These are phyloP conservation scores for Debaryomyces tyrocola DNA, from an alignment of 805 yeast genomes.

Conservation along the genomic window DNA sequence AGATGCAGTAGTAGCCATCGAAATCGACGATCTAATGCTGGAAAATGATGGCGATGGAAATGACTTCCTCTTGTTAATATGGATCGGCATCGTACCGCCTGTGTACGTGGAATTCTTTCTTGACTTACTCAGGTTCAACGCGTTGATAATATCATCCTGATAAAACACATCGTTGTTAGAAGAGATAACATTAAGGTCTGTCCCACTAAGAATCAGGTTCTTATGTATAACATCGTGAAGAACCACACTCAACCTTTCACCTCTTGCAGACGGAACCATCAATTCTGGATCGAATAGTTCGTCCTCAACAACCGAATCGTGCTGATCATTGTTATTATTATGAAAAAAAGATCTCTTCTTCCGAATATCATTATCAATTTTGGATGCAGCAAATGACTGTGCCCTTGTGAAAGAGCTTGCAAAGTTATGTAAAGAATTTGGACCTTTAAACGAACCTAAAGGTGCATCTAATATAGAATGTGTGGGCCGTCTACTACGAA, in stretches of 20 bases:
- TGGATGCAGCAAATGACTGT: constrained; percentile 58
- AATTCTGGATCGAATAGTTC: constrained; percentile 69
- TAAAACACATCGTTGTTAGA: constrained; percentile 22
- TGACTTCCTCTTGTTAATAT: constrained; percentile 27
- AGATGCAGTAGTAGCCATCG: constrained; percentile 41
- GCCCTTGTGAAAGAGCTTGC: constrained; percentile 81
- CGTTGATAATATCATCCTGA: constrained; percentile 31
- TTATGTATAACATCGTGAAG: constrained; percentile 36
- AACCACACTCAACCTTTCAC: constrained; percentile 63
- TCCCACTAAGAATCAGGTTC: constrained; percentile 20
- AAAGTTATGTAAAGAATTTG: constrained; percentile 71
- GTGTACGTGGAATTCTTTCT: constrained; percentile 25
- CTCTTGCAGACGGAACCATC: constrained; percentile 62
- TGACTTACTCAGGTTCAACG: constrained; percentile 26
- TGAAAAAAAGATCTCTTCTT: constrained; percentile 62
- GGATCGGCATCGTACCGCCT: constrained; percentile 12
- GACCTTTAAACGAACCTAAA: constrained; percentile 61
- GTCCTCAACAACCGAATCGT: constrained; percentile 41
- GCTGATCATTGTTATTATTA: constrained; percentile 25
- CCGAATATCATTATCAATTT: constrained; percentile 53
- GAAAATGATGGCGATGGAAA: constrained; percentile 45
- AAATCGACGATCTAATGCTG: constrained; percentile 38
- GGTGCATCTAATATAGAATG: constrained; percentile 29
- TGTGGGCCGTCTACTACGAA: constrained; percentile 16
- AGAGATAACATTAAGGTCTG: constrained; percentile 4